A percentile compares a stretch with the other conserved stretches of the same genome.
Conservation (phyloP, 192 early-diverging fungal genomes). For the Rhizophagus clarus region DNA sequence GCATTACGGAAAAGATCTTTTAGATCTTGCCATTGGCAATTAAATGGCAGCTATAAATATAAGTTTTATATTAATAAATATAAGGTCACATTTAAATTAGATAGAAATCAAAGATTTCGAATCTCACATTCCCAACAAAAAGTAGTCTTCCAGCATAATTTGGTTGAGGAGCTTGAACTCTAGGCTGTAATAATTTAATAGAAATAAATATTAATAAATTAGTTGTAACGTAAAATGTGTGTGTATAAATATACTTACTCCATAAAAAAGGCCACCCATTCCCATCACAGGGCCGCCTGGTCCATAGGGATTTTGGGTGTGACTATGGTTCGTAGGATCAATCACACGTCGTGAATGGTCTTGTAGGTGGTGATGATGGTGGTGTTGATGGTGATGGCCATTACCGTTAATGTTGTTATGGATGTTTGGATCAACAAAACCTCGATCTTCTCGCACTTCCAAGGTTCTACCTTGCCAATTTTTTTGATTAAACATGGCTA, state of each 20-base stretch:
- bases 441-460: constrained; percentile 74
- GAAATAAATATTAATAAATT: background rate
- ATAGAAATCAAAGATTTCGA: background rate
- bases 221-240: background rate
- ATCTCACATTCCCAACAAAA: constrained; percentile 78
- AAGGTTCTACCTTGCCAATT: constrained; percentile 72
- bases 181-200: constrained; percentile 1
- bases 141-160: constrained; percentile 49
- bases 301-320: background rate
- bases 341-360: background rate
- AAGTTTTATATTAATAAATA: constrained; percentile 14
- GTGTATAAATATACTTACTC: background rate
- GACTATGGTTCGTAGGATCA: constrained; percentile 12
- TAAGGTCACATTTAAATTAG: background rate
- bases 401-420: constrained; percentile 23
- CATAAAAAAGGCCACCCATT: background rate
- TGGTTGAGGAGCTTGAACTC: constrained; percentile 32
- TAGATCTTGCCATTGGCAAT: constrained; percentile 80
- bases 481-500: constrained; percentile 64
- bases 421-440: constrained; percentile 47
- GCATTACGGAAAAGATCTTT: constrained; percentile 76
- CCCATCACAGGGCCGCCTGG: background rate
- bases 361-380: background rate
- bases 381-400: background rate
- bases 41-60: constrained; percentile 60